Evolutionary conservation across 768 basidiomycete genomes (phyloP), one percentile per base, ranked within the genome.

Genomic region (Cystoderma amianthinum): DNA sequence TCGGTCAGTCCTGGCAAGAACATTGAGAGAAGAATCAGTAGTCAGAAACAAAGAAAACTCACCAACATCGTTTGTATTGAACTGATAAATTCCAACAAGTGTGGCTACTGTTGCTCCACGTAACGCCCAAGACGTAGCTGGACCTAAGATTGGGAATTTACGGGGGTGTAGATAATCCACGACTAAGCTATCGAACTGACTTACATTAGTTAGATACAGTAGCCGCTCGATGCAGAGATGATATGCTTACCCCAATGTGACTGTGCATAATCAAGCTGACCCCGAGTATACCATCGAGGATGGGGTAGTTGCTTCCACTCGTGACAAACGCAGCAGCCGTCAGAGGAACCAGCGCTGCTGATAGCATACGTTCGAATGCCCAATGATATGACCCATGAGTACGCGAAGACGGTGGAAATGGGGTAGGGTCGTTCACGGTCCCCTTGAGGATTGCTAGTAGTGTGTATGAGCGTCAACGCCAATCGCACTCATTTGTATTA

Each of bases 51-150:
- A 34, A 28, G 39, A 25, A 13, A 22, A 23, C 5, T 72, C 51
- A 96, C 96, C 94, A 48, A 99, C 82, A 59, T 98, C 95, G 57
- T 95, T 92, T 32, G 96, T 97, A 69, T 98, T 97, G 72, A 98
- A 97, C 62, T 96, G 86, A 68, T 96, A 99, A 4, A 97, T 76
- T 12, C 96, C 95, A 34, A 91, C 80, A 39, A 93, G 72, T 3
- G 86, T 80, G 16, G 81, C 90, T 28, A 82, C 77, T 19, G 96
- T 97, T 4, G 80, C 67, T 4, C 76, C 62, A 36, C 92, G 75
- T 42, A 97, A 69, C 5, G 69, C 59, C 95, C 95, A 98, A n/a
- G 68, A 78, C 10, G 61, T 52, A 35, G 82, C 41, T 1, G 69
- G 78, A 9, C 89, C 93, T 44, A 92, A 39, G 33, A 80, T 49